A percentile compares a stretch with the other conserved stretches of the same genome.
Evolutionary conservation across 345 rosid genomes (phyloP).

Genomic region (Acer yangbiense): DNA sequence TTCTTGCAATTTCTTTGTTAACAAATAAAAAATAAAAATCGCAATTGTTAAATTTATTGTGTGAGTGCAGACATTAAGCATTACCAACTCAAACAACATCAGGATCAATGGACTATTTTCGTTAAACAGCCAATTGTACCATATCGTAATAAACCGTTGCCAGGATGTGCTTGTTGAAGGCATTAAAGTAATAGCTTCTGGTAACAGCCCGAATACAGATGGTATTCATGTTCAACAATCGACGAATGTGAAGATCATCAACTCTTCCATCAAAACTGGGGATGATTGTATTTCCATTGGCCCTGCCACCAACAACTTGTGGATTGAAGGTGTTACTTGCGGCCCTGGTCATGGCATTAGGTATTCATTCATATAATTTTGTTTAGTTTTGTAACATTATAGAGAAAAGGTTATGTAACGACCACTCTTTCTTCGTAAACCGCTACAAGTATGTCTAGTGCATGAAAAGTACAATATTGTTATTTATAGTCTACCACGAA

Average conservation of each 20-base stretch:
- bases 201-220: conserved; percentile 34
- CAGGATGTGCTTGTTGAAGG: conserved; percentile 20
- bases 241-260: conserved; percentile 11
- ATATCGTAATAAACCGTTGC: conserved; percentile 26
- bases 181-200: conserved; percentile 22
- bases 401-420: too few species aligned
- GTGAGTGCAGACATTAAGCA: conserved; percentile 20
- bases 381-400: too few species aligned
- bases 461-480: too few species aligned
- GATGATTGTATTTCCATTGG: conserved; percentile 37
- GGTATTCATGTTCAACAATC: conserved; percentile 35
- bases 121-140: conserved; percentile 34
- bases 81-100: conserved; percentile 25
- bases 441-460: too few species aligned
- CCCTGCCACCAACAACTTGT: conserved; percentile 26
- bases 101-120: conserved; percentile 24
- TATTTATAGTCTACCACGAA: too few species aligned
- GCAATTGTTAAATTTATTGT: neutral
- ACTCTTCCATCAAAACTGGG: conserved; percentile 24
- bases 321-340: conserved; percentile 25
- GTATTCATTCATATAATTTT: neutral
- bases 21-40: neutral
- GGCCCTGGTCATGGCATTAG: conserved; percentile 39
- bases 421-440: too few species aligned
- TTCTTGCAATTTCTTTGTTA: neutral